phyloP scores from a whole-genome alignment of 768 basidiomycete genomes.

The Rhizopogon roseolus region DNA sequence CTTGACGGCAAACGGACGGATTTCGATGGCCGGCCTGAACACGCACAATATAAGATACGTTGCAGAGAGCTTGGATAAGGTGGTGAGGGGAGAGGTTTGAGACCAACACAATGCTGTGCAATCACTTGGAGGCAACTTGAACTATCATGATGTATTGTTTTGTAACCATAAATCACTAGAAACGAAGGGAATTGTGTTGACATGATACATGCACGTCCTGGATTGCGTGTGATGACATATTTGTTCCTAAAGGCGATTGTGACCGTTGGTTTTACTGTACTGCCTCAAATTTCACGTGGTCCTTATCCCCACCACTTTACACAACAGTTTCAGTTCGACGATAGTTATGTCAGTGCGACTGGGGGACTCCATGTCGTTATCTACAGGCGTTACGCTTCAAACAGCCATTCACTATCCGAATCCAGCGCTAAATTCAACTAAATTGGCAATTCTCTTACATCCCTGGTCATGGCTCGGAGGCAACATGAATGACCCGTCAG shows the following conservation, averaged over 20 bases:
- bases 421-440: constrained; percentile 21
- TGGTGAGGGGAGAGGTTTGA: constrained; percentile 40
- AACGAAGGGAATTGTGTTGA: not conserved
- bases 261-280: no score
- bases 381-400: constrained; percentile 42
- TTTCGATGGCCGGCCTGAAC: constrained; percentile 94
- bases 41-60: constrained; percentile 71
- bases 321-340: not conserved
- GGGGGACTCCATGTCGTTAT: constrained; percentile 14
- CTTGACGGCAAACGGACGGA: constrained; percentile 81
- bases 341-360: not conserved
- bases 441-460: constrained; percentile 68
- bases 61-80: constrained; percentile 65
- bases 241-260: no score
- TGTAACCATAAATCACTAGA: not conserved
- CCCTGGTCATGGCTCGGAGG: constrained; percentile 89
- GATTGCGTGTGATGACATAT: no score
- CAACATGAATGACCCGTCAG: constrained; percentile 71
- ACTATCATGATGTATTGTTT: no score
- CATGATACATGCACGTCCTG: no score
- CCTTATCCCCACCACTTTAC: not conserved
- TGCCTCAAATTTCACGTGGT: no score
- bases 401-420: constrained; percentile 29
- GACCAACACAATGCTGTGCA: not conserved
- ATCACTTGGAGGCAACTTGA: not conserved